Percentiles rank a stretch among this genome's conserved stretches.
Evolutionary conservation across 306 rosid species (phyloP).

Genomic region (Abrus precatorius): DNA sequence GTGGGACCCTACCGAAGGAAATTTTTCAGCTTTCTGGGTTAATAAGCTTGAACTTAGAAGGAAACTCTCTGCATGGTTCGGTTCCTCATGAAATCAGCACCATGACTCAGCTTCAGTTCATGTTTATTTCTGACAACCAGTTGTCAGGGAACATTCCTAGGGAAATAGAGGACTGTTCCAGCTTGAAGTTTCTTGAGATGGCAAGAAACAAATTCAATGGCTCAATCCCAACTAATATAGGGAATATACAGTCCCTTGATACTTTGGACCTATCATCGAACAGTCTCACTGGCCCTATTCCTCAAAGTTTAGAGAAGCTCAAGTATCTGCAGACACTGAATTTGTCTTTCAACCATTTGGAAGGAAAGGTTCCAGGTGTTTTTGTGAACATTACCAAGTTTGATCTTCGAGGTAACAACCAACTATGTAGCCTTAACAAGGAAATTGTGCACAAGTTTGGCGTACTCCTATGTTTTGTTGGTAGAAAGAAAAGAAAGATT

Average conservation of each 20-base stretch:
- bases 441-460: constrained; percentile 47
- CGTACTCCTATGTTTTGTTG: constrained; percentile 13
- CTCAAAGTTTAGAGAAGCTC: constrained; percentile 50
- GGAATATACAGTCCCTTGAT: constrained; percentile 42
- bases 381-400: constrained; percentile 48
- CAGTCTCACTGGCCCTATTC: constrained; percentile 53
- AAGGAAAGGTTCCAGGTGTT: constrained; percentile 57
- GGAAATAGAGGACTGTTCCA: not conserved
- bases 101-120: constrained; percentile 48
- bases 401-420: constrained; percentile 50
- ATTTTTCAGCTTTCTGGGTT: constrained; percentile 50
- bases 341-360: constrained; percentile 60
- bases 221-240: constrained; percentile 49
- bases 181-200: constrained; percentile 40
- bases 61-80: constrained; percentile 50
- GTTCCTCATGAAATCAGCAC: constrained; percentile 34
- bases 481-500: constrained; percentile 30
- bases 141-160: constrained; percentile 49
- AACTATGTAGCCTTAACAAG: constrained; percentile 48
- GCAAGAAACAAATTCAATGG: constrained; percentile 54
- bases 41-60: constrained; percentile 1
- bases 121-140: constrained; percentile 45
- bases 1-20: constrained; percentile 52
- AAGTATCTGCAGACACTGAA: constrained; percentile 32
- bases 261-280: constrained; percentile 58